These are phyloP conservation scores for Mycosarcoma maydis DNA, from an alignment of 1,284 basidiomycete species.

Conservation along the genomic window DNA sequence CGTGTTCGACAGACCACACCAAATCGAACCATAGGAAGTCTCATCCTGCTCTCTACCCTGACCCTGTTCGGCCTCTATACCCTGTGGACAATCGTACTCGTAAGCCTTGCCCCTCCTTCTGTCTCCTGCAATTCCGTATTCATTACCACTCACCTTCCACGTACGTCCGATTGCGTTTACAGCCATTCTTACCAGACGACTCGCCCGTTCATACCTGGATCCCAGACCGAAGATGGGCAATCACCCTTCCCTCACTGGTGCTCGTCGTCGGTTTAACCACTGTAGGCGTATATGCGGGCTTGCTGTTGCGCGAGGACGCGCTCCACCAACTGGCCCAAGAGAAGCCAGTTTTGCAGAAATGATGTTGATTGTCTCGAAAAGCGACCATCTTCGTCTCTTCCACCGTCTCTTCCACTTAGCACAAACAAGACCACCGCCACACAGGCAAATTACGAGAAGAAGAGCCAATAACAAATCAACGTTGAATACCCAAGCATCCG, in stretches of 20 bases:
- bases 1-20: slow-evolving; percentile 6
- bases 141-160: not conserved
- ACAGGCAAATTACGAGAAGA: slow-evolving; percentile 1
- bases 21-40: slow-evolving; percentile 17
- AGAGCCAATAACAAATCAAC: too few relatives aligned
- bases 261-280: slow-evolving; percentile 25
- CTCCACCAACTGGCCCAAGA: slow-evolving; percentile 3
- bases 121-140: too few relatives aligned
- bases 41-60: slow-evolving; percentile 17
- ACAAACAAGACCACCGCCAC: too few relatives aligned
- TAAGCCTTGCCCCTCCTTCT: too few relatives aligned
- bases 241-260: slow-evolving; percentile 28
- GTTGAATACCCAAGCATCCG: too few relatives aligned
- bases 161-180: not conserved
- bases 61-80: slow-evolving; percentile 25
- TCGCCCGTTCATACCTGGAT: slow-evolving; percentile 15
- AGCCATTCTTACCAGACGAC: slow-evolving; percentile 43
- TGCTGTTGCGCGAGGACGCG: slow-evolving; percentile 23
- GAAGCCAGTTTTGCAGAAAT: not conserved
- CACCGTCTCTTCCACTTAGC: too few relatives aligned
- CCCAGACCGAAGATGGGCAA: slow-evolving; percentile 30
- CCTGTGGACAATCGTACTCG: slow-evolving; percentile 32
- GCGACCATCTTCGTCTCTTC: too few relatives aligned
- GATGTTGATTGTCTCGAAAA: not conserved
- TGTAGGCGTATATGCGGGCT: slow-evolving; percentile 25